Base-by-base conservation (phyloP, 768 basidiomycete genomes). In the Multifurca ochricompacta region DNA sequence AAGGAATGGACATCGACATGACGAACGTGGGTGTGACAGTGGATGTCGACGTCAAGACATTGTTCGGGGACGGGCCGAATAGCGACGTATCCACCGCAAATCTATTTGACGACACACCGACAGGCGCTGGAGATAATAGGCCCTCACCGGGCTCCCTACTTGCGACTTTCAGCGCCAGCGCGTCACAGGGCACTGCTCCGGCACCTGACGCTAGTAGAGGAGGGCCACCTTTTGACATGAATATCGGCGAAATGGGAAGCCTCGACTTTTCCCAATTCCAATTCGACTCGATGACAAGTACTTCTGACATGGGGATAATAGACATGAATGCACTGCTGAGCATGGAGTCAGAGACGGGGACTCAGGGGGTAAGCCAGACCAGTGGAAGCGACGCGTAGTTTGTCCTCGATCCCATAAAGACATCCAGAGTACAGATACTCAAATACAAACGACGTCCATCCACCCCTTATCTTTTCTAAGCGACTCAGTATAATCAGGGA, bases 1-100 rank as follows among this genome's bases (percentile, higher is more conserved):
- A 88, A 47, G 81, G 83, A 67, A 83, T 87, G 59, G 78, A 84
- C 48, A 59, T 59, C 23, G 80, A 82, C 63, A 82, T 82, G 73
- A 58, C 71, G 35, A 65, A 63, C 37, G 65, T 73, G 63, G 63
- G 77, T 61, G 54, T 44, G 40, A 62, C 59, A 36, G 68, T 72
- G 65, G 64, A 77, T 62, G 39, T 50, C 16, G 49, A 50, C 19
- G 49, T 50, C 27, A 49, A 49, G 49, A 25, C 55, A 18, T 67
- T 84, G 13, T 86, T 85, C 60, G 79, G 82, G 6, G 77, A 79
- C 46, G 62, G 66, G 19, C 60, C 67, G 14, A 76, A 48, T 55
- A 65, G 6, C 57, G 60, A 28, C 50, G 47, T 56, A 1, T 44
- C 50, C 27, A 47, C 44, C 21, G n/a, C 51, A 60, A 64, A 37